Conservation (phyloP, 805 yeast genomes). For the Grigorovia jiainica region DNA sequence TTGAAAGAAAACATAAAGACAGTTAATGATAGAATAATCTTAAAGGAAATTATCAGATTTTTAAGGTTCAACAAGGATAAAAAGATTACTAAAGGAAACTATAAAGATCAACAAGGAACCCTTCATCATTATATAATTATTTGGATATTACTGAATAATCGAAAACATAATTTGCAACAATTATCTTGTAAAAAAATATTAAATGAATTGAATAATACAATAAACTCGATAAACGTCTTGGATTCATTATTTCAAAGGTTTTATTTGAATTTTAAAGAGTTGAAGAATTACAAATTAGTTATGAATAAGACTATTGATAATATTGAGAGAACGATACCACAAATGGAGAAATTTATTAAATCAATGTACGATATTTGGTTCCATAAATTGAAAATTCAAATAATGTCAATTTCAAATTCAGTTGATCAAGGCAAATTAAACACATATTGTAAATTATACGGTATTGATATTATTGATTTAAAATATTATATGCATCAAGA, state of each 20-base stretch:
- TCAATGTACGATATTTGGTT: slow-evolving; percentile 15
- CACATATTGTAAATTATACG: slow-evolving; percentile 38
- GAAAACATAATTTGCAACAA: slow-evolving; percentile 6
- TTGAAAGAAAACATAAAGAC: neutral
- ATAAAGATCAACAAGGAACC: neutral
- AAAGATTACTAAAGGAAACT: no score
- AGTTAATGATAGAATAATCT: neutral
- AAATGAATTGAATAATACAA: neutral
- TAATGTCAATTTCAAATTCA: slow-evolving; percentile 21
- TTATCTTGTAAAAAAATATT: neutral
- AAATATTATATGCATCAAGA: slow-evolving; percentile 16
- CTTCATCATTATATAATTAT: neutral
- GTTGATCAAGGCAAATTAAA: slow-evolving; percentile 29
- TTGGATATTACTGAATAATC: neutral
- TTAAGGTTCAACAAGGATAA: no score
- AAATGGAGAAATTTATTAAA: neutral
- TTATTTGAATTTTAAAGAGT: slow-evolving; percentile 24
- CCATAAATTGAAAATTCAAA: slow-evolving; percentile 19
- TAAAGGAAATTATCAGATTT: neutral
- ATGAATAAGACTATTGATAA: no score
- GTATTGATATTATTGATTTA: slow-evolving; percentile 26
- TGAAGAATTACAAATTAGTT: slow-evolving; percentile 13
- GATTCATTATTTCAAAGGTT: slow-evolving; percentile 23
- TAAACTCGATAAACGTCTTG: slow-evolving; percentile 12
- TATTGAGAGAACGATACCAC: neutral